phyloP scores from a whole-genome alignment of 805 yeast genomes.

The Metschnikowia lochheadii region DNA sequence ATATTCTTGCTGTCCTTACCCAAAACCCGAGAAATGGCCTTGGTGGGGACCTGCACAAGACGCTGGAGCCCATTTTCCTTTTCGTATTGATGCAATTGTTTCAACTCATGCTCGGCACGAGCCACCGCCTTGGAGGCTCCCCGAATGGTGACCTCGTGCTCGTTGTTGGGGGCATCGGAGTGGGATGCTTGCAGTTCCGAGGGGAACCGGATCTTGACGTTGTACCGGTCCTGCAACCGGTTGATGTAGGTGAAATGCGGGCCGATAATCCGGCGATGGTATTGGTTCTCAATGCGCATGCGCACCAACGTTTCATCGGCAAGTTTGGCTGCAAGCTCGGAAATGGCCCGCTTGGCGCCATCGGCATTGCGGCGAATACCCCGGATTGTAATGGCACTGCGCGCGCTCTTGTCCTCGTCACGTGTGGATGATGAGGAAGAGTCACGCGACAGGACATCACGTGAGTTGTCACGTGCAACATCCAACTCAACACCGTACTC shows the following conservation, averaged over 20 bases:
- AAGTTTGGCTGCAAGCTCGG: slow-evolving; percentile 62
- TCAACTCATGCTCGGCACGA: slow-evolving; percentile 77
- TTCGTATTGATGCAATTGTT: slow-evolving; percentile 80
- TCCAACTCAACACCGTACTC: slow-evolving; percentile 76
- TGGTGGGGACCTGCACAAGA: slow-evolving; percentile 61
- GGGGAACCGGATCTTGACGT: slow-evolving; percentile 77
- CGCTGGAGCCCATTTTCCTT: slow-evolving; percentile 75
- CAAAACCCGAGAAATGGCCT: slow-evolving; percentile 78
- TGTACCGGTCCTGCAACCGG: slow-evolving; percentile 83
- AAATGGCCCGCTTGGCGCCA: slow-evolving; percentile 60
- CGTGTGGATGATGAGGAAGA: slow-evolving; percentile 18
- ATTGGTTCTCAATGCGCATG: slow-evolving; percentile 68
- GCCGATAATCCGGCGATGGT: slow-evolving; percentile 81
- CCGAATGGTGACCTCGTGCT: slow-evolving; percentile 64
- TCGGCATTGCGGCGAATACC: slow-evolving; percentile 80
- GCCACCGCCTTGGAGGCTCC: slow-evolving; percentile 91
- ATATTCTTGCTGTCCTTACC: slow-evolving; percentile 86
- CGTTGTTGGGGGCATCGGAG: slow-evolving; percentile 40
- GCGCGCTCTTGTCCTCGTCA: slow-evolving; percentile 30
- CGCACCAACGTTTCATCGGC: slow-evolving; percentile 73
- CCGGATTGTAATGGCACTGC: slow-evolving; percentile 46
- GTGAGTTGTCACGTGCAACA: slow-evolving; percentile 43
- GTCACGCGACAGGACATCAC: neutral
- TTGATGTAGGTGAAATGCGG: slow-evolving; percentile 74
- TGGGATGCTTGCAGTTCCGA: slow-evolving; percentile 23